These are phyloP conservation scores for Penicillium longicatenatum DNA, from an alignment of 495 filamentous ascomycete species.

Conservation along the genomic window DNA sequence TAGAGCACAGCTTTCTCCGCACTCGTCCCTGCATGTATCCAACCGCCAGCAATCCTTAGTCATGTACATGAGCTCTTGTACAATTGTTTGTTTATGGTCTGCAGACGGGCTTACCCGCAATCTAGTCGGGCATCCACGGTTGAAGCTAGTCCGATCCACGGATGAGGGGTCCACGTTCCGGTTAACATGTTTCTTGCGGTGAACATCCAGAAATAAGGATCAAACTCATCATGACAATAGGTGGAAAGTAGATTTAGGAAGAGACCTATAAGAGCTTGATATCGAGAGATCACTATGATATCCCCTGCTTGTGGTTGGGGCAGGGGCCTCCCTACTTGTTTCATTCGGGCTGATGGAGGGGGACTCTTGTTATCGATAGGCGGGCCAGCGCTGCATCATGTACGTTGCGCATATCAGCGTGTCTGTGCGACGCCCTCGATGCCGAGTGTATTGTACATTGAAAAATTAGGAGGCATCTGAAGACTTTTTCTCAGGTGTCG, in stretches of 20 bases:
- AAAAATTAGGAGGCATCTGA: background rate
- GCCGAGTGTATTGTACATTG: background rate
- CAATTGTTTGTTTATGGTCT: slow-evolving; percentile 2
- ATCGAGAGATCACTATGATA: background rate
- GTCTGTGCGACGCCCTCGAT: slow-evolving; percentile 16
- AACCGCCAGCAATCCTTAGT: background rate
- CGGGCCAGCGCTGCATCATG: slow-evolving; percentile 12
- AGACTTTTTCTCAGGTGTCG: slow-evolving; percentile 1
- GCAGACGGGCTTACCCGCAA: slow-evolving; percentile 21
- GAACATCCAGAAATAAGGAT: slow-evolving; percentile 1
- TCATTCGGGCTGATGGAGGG: slow-evolving; percentile 21
- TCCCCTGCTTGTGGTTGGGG: slow-evolving; percentile 22
- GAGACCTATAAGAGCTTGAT: background rate
- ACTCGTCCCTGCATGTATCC: slow-evolving; percentile 5
- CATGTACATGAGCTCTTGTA: too few relatives aligned
- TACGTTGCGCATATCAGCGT: slow-evolving; percentile 12
- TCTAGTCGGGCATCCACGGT: slow-evolving; percentile 26
- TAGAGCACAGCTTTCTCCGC: background rate
- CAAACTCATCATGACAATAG: background rate
- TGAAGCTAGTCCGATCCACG: slow-evolving; percentile 13
- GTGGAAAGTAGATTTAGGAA: background rate
- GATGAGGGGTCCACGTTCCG: slow-evolving; percentile 16
- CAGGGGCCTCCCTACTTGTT: slow-evolving; percentile 1
- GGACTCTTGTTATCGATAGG: slow-evolving; percentile 27
- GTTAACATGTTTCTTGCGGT: slow-evolving; percentile 8